Evolutionary conservation across 352 stramenopile species (phyloP), one percentile per base, ranked within the genome.

Genomic region (Phytophthora colocasiae): DNA sequence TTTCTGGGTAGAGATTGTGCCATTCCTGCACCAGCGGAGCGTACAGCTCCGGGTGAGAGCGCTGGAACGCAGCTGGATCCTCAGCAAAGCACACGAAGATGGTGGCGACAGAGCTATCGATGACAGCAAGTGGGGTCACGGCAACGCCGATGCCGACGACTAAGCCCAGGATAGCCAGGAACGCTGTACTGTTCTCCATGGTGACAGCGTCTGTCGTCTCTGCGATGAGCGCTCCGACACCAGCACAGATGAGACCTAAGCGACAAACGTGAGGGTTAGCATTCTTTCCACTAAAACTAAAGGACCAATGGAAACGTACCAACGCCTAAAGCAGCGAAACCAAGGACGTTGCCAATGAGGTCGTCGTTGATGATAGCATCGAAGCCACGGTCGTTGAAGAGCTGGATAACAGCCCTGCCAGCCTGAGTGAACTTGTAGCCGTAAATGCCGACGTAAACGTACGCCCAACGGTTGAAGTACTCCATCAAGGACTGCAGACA

Each of bases 1-100:
- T 77, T 59, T 95, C 89, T 1, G 89, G 89, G 66, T 95, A 95
- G 43, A 95, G 59, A 69, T 92, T 93, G 80, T 96, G 89, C 89
- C 89, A 96, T 50, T 95, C 89, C 40, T 83, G 75, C 58, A 96
- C 86, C 22, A 96, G 75, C 31, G 85, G 83, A 15, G 90, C 73
- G 78, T 95, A 96, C 50, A 95, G 54, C 4, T 96, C 86, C 4
- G 84, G 85, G 70, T 96, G 89, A 48, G 86, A 89, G 15, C 72
- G 69, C 60, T 89, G 78, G 59, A 96, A 91, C n/a, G 89, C 85
- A 6, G 74, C 81, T 0, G 89, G 89, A 56, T 96, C 87, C 73
- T 98, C 92, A 2, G 96, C 96, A 71, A 98, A 99, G 79, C 95
- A 98, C 11, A 99, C 96, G 67, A 98, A 98, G 38, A 99, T 94